These are phyloP conservation scores for Carpinus viminea DNA, from an alignment of 306 rosid species.

Conservation along the genomic window DNA sequence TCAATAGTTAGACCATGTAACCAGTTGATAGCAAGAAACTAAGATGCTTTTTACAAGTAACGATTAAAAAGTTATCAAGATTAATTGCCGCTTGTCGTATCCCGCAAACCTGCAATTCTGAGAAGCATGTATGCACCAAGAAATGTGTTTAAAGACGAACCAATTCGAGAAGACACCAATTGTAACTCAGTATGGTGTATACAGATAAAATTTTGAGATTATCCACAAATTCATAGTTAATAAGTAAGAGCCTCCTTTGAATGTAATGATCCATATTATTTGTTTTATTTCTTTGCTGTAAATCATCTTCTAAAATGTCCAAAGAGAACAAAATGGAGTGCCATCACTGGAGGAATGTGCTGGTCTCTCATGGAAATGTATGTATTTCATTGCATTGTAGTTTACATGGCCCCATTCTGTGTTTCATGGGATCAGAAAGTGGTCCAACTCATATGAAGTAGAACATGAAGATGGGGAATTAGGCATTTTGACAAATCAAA, in stretches of 20 bases:
- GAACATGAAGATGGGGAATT: neutral
- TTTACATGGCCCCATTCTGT: neutral
- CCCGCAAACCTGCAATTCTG: neutral
- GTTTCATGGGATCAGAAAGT: neutral
- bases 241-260: neutral
- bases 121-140: neutral
- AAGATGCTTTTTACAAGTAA: neutral
- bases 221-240: neutral
- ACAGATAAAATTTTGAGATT: neutral
- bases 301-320: neutral
- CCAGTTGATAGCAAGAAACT: neutral
- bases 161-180: neutral
- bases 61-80: neutral
- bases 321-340: conserved; percentile 1
- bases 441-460: neutral
- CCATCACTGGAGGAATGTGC: neutral
- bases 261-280: neutral
- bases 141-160: neutral
- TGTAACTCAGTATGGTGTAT: neutral
- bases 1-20: neutral
- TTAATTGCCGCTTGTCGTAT: neutral
- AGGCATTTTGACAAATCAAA: neutral
- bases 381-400: neutral
- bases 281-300: neutral
- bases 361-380: neutral